A percentile compares a stretch with the other conserved stretches of the same genome.
phyloP scores from a whole-genome alignment of 345 rosid species.

The Schrenkiella parvula region DNA sequence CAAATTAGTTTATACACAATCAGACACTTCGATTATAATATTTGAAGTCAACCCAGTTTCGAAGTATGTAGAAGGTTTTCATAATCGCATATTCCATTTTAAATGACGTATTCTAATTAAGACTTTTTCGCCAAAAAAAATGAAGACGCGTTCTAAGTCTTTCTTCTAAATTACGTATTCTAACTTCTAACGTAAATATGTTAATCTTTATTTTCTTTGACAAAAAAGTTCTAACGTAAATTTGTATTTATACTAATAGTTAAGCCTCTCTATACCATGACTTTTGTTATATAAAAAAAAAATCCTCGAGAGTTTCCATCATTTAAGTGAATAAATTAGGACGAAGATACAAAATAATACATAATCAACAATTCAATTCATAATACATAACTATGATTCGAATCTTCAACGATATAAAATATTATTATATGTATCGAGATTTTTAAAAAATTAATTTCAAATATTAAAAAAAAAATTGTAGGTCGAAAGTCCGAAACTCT shows the following conservation, averaged over 20 bases:
- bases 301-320: not conserved
- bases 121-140: not conserved
- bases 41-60: constrained; percentile 22
- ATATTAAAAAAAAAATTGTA: too few species aligned
- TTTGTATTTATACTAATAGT: not conserved
- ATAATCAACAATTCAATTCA: too few species aligned
- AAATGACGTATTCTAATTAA: not conserved
- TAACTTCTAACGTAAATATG: constrained; percentile 2
- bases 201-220: too few species aligned
- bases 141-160: not conserved
- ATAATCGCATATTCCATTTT: constrained; percentile 12
- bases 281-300: not conserved
- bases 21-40: not conserved
- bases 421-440: too few species aligned
- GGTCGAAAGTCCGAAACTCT: too few species aligned
- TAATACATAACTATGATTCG: not conserved
- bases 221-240: too few species aligned
- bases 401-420: too few species aligned
- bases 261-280: not conserved
- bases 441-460: too few species aligned
- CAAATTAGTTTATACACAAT: not conserved
- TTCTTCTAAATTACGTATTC: not conserved
- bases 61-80: constrained; percentile 26
- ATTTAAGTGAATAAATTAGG: not conserved
- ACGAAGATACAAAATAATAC: too few species aligned